Conservation (phyloP, 768 basidiomycete species). For the Boletus tomentosulus region DNA sequence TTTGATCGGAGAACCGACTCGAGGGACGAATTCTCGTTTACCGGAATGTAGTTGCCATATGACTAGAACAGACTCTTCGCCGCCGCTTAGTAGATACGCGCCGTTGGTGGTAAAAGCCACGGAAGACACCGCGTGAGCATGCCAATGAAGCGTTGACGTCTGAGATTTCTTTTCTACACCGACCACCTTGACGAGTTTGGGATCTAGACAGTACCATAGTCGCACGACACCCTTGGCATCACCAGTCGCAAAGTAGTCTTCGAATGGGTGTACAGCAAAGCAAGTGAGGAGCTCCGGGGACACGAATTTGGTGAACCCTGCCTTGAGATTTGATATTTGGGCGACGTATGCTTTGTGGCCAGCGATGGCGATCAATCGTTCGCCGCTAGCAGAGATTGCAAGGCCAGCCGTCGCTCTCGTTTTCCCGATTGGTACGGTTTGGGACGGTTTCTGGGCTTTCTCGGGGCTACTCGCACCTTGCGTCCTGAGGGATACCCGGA, state of each 20-base stretch:
- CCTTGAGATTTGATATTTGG: constrained; percentile 47
- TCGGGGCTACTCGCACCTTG: constrained; percentile 36
- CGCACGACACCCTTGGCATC: constrained; percentile 81
- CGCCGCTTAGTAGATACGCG: constrained; percentile 88
- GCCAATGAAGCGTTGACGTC: constrained; percentile 91
- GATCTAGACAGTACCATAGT: constrained; percentile 88
- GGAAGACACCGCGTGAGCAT: constrained; percentile 88
- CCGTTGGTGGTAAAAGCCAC: constrained; percentile 87
- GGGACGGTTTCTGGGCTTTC: constrained; percentile 42
- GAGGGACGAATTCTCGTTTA: constrained; percentile 87
- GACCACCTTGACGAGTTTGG: constrained; percentile 46
- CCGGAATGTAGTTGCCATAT: constrained; percentile 93
- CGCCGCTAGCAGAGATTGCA: constrained; percentile 69
- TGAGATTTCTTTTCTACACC: constrained; percentile 77
- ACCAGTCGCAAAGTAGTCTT: constrained; percentile 95
- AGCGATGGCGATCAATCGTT: constrained; percentile 71
- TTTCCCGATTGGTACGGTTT: constrained; percentile 61
- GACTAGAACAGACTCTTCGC: constrained; percentile 94
- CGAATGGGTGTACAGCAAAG: constrained; percentile 80
- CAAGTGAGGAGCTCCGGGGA: constrained; percentile 79
- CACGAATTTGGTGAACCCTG: constrained; percentile 79
- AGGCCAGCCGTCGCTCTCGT: constrained; percentile 60
- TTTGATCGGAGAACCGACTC: constrained; percentile 83
- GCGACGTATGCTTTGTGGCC: constrained; percentile 79
- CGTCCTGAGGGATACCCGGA: constrained; percentile 57